Percentiles rank a stretch among this genome's conserved stretches.
Conservation (phyloP, 169 alveolate species). For the Cryptosporidium felis region DNA sequence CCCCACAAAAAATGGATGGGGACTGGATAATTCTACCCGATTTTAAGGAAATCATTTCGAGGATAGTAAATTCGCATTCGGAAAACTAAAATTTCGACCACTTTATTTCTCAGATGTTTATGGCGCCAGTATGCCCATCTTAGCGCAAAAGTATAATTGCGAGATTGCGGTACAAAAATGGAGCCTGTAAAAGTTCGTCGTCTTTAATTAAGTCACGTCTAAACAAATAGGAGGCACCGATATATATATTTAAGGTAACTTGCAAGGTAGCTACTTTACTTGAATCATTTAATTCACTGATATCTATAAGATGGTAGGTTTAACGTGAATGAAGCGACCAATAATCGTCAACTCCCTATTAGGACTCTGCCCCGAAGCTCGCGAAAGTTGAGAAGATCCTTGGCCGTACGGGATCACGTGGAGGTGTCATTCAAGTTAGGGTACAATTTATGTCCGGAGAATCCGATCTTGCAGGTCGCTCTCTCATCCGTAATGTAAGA, state of each 20-base stretch:
- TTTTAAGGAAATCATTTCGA: neutral
- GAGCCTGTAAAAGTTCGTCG: slow-evolving; percentile 1
- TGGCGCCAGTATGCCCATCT: neutral
- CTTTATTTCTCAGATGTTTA: neutral
- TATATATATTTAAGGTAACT: neutral
- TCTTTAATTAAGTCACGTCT: slow-evolving; percentile 57
- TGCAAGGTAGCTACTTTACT: neutral
- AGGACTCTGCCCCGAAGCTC: slow-evolving; percentile 84
- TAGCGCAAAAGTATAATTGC: neutral
- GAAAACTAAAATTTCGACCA: neutral
- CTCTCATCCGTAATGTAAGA: slow-evolving; percentile 95
- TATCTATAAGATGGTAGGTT: slow-evolving; percentile 52
- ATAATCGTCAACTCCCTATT: neutral
- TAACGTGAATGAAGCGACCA: neutral
- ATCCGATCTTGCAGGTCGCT: slow-evolving; percentile 88
- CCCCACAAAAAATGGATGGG: neutral
- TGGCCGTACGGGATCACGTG: slow-evolving; percentile 97
- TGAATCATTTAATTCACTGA: too few species aligned
- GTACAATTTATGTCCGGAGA: slow-evolving; percentile 90
- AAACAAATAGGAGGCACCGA: neutral
- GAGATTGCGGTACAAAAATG: neutral
- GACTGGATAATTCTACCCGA: slow-evolving; percentile 39
- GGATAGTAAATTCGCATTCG: neutral
- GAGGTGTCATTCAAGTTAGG: slow-evolving; percentile 97
- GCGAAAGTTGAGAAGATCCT: slow-evolving; percentile 94